phyloP scores from a whole-genome alignment of 2,329 filamentous ascomycete genomes.

The Alternaria sp. region DNA sequence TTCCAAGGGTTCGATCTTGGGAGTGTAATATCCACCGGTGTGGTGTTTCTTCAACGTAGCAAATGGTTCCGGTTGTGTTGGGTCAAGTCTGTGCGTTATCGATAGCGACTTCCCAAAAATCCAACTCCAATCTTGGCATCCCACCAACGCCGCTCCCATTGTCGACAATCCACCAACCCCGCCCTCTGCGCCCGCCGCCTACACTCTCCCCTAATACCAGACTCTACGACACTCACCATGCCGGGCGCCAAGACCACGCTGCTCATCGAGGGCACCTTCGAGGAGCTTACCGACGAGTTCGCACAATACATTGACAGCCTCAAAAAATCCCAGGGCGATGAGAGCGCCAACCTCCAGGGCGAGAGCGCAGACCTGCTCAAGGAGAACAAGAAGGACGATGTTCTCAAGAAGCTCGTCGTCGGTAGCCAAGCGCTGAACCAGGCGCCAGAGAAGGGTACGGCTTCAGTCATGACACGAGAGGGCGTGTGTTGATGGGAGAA shows the following conservation, averaged over 20 bases:
- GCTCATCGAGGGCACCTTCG: constrained; percentile 88
- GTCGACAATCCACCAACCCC: constrained; percentile 37
- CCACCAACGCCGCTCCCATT: constrained; percentile 35
- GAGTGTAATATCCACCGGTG: neutral
- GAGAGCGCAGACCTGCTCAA: constrained; percentile 76
- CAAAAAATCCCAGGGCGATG: constrained; percentile 69
- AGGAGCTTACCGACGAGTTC: constrained; percentile 93
- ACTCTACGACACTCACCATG: constrained; percentile 56
- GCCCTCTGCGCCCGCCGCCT: constrained; percentile 24
- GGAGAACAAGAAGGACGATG: constrained; percentile 78
- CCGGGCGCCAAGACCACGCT: constrained; percentile 69
- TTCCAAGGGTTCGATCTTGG: neutral
- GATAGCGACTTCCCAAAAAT: constrained; percentile 35
- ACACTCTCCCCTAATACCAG: constrained; percentile 33
- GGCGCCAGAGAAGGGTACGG: constrained; percentile 82
- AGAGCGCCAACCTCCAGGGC: constrained; percentile 61
- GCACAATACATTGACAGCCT: constrained; percentile 90
- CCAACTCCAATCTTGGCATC: constrained; percentile 40
- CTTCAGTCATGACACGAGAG: neutral
- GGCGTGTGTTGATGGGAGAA: constrained; percentile 13
- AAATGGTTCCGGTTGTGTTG: neutral
- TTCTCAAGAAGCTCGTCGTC: constrained; percentile 87
- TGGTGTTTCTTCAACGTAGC: neutral
- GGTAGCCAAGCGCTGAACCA: constrained; percentile 80
- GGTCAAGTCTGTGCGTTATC: constrained; percentile 23